Evolutionary conservation across 2,329 filamentous ascomycete species (phyloP), one percentile per base, ranked within the genome.

Genomic region (Laburnicola sp.): DNA sequence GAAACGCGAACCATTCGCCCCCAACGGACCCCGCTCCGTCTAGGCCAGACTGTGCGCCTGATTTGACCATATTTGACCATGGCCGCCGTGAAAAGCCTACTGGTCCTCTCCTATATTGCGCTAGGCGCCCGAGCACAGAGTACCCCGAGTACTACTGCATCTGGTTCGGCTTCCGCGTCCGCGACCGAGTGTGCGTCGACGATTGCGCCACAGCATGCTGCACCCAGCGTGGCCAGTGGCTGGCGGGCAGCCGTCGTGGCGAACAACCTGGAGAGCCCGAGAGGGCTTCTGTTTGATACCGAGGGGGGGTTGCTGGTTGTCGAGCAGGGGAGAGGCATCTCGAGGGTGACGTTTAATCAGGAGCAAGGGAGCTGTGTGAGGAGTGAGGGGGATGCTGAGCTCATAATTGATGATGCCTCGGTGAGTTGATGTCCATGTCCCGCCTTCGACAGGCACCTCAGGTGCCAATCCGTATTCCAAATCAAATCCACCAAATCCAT

Each of bases 261-360:
- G 7, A 76, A 74, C 21, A 72, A 73, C 7, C 61, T 81, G 35
- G 70, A 65, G 25, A 63, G 65, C 16, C 79, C 79, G 10, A 73
- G 79, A 16, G 74, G 75, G 8, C 74, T 82, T 38, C 64, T 71
- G 8, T 78, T 81, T 56, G 79, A 82, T 66, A 65, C 56, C 21
- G 64, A 70, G 41, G 79, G 78, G 21, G 75, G 75, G 50, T 64
- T 81, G 32, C 69, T 82, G n/a, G 75, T 82, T 4, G 73, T 81
- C 22, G 75, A 80, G 64, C 66, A 71, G 57, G 69, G 62, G 46
- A 57, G 54, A 61, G 75, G 69, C 5, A 68, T 79, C 32, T 69
- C 66, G 26, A 69, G 71, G 35, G 61, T 78, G 50, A 70, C 60
- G 27, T 53, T 79, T 36, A 63, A 51, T 8, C 59, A 59, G 3